Evolutionary conservation across 345 rosid genomes (phyloP), one percentile per base, ranked within the genome.

Genomic region (Populus simonii): DNA sequence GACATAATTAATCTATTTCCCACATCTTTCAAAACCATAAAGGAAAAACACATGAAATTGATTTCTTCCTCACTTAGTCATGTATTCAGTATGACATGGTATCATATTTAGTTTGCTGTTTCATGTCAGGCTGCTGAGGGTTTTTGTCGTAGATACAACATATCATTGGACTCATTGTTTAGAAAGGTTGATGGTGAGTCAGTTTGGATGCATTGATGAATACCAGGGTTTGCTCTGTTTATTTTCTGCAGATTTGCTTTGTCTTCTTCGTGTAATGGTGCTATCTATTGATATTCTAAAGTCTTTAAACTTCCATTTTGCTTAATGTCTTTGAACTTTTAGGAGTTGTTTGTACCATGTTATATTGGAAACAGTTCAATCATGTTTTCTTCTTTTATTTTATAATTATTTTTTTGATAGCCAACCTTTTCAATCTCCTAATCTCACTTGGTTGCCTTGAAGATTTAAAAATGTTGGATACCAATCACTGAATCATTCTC

Each of bases 41-140:
- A 36, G 61, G 11, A 29, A 69, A 33, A n/a, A 45, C 10, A 67
- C 23, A 68, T 31, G 33, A 33, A 43, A 68, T 7, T 66, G 36
- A 31, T 65, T 41, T 66, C 6, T 71, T 57, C 63, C 79, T 55
- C 70, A 61, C 61, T 45, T 8, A 66, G 15, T 35, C 39, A 47
- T 39, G 47, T 25, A 66, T 61, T 35, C 29, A 45, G 29, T 59
- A 33, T 33, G 38, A 68, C 51, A 59, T 61, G 35, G 13, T 43
- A 63, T 77, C 65, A 74, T 68, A 71, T 68, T 73, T 51, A 20
- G 23, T 8, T 76, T 76, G 55, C 61, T 76, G 33, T 82, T 82
- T 75, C 69, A 82, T 82, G 66, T 71, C 90, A 93, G 98, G 98
- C 99, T 82, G 97, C 94, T 45, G 98, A 92, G 80, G 99, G 99